Base-by-base conservation (phyloP, 2,329 filamentous ascomycete genomes). In the Colletotrichum liriopes region DNA sequence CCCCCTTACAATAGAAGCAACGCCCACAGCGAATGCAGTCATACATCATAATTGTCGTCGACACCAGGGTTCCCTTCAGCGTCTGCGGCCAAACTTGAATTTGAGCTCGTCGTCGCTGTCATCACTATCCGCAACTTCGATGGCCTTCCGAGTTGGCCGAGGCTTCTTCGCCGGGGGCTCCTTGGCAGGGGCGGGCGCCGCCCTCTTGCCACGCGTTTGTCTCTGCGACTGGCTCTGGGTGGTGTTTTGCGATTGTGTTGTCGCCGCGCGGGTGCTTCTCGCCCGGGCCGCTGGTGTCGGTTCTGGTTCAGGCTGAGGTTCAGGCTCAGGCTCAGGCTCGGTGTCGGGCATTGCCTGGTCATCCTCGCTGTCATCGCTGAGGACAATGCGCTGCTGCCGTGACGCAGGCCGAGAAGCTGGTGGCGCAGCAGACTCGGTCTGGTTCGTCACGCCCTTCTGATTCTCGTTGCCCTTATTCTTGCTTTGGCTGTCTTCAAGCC, bases 41-140 rank as follows among this genome's bases (percentile, higher is more conserved):
- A 54, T 68, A 64, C 35, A 69, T 70, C 47, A 60, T 63, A 49
- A 43, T 58, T 35, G 18, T 29, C 23, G 41, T 29, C 41, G 51
- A 61, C 7, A 41, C 56, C 29, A 7, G 20, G 8, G 1, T 16
- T n/a, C 9, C 29, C 29, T 23, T 77, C 51, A 86, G 76, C 83
- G 83, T 76, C 88, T 82, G 78, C 84, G 86, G 39, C 87, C 85
- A 77, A 90, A 91, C 65, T 84, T 83, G 76, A 91, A 91, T 74
- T 86, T 86, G 62, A 89, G 82, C 75, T 86, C 88, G 70, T 90
- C 88, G 55, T 90, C 88, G 72, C 87, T 89, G 43, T 89, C 83
- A 16, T 84, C 86, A 55, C 82, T 84, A 68, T 84, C 83, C 5
- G 77, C 77, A 47, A 81, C 76, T 60, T 80, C 80, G 1, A 80